Evolutionary conservation across 2,329 filamentous ascomycete species (phyloP).

Genomic region (Cryphonectria japonica): DNA sequence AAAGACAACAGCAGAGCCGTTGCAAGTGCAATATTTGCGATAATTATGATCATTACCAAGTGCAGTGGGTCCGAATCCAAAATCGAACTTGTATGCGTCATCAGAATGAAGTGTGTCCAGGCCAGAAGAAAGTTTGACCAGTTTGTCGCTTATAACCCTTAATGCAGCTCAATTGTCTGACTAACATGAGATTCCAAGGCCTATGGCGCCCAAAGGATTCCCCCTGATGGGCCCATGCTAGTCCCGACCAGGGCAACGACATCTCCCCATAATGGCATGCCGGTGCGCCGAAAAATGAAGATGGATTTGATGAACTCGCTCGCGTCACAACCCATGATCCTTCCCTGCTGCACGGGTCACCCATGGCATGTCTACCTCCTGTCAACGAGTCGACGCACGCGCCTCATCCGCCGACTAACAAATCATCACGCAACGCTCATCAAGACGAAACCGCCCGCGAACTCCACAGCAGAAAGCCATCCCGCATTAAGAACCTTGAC

Average conservation of each 20-base stretch:
- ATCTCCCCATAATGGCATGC: constrained; percentile 18
- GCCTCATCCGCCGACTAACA: background rate
- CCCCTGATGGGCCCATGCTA: background rate
- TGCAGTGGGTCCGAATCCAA: background rate
- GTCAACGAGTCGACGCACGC: background rate
- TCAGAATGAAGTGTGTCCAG: background rate
- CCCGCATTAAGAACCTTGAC: background rate
- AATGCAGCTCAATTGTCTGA: background rate
- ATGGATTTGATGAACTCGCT: constrained; percentile 6
- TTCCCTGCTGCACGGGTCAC: background rate
- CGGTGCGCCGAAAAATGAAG: constrained; percentile 16
- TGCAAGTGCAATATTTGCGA: background rate
- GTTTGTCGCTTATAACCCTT: background rate
- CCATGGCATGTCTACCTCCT: constrained; percentile 1
- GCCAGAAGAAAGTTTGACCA: background rate
- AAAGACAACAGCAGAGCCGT: background rate
- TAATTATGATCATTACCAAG: background rate
- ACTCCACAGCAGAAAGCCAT: background rate
- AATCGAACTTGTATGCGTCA: background rate
- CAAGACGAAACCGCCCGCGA: constrained; percentile 3
- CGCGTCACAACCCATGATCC: background rate
- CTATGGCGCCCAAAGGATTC: background rate
- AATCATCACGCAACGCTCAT: constrained; percentile 7
- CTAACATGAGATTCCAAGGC: constrained; percentile 4
- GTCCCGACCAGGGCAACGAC: background rate